Percentiles rank a stretch among this genome's conserved stretches.
These are phyloP conservation scores for Candida sp. DNA, from an alignment of 1,139 yeast genomes.

Conservation along the genomic window DNA sequence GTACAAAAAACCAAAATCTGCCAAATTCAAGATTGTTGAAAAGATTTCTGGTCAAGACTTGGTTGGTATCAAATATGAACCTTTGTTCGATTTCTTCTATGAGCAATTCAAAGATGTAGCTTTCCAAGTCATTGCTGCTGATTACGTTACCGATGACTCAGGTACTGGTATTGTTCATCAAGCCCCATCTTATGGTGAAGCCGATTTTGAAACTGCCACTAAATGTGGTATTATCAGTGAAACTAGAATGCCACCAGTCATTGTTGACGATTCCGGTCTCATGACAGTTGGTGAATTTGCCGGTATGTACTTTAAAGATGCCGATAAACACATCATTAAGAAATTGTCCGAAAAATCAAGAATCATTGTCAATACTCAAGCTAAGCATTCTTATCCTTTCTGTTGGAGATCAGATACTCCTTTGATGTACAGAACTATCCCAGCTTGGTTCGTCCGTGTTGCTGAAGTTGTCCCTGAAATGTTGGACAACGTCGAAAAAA, in stretches of 20 bases:
- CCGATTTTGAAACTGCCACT: slow-evolving; percentile 84
- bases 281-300: slow-evolving; percentile 79
- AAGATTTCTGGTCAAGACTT: slow-evolving; percentile 75
- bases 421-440: slow-evolving; percentile 90
- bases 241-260: slow-evolving; percentile 78
- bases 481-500: slow-evolving; percentile 78
- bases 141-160: slow-evolving; percentile 85
- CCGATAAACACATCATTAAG: slow-evolving; percentile 89
- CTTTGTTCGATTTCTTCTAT: slow-evolving; percentile 78
- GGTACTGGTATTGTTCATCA: slow-evolving; percentile 99
- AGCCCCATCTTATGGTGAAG: slow-evolving; percentile 99
- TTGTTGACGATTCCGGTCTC: slow-evolving; percentile 88
- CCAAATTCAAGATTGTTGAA: slow-evolving; percentile 80
- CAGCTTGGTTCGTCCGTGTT: slow-evolving; percentile 97
- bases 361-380: slow-evolving; percentile 72
- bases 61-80: slow-evolving; percentile 75
- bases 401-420: slow-evolving; percentile 99
- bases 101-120: slow-evolving; percentile 74
- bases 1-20: slow-evolving; percentile 93
- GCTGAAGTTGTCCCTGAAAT: slow-evolving; percentile 84
- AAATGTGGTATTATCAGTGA: slow-evolving; percentile 72
- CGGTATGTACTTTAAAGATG: slow-evolving; percentile 92
- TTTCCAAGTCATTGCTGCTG: slow-evolving; percentile 77
- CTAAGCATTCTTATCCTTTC: slow-evolving; percentile 96
- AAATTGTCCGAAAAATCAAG: slow-evolving; percentile 75